Conservation (phyloP, 176 grass and related monocot genomes). For the Juncus effusus region DNA sequence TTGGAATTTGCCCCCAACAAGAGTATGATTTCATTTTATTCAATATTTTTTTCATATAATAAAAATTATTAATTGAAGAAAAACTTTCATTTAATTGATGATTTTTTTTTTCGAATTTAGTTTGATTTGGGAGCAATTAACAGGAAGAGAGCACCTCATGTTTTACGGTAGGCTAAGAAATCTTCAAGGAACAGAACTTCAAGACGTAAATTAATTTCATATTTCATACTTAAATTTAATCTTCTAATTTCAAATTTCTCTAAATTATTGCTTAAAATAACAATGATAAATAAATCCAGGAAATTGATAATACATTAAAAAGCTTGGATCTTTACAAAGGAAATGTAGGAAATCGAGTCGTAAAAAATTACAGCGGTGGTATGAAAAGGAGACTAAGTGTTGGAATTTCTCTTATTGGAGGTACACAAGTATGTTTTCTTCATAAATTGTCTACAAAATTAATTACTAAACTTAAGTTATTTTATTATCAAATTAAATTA, state of each 20-base stretch:
- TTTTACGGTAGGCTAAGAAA: conserved; percentile 95
- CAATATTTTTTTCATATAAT: neutral
- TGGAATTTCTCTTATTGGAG: conserved; percentile 72
- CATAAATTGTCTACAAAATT: neutral
- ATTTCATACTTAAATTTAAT: neutral
- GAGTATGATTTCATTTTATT: conserved; percentile 39
- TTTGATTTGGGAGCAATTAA: conserved; percentile 95
- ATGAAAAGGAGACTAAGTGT: conserved; percentile 99
- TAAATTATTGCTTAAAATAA: too few relatives aligned
- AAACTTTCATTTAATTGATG: neutral
- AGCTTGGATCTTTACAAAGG: conserved; percentile 64
- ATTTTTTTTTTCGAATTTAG: conserved; percentile 38
- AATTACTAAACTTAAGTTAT: neutral
- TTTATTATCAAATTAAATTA: conserved; percentile 12
- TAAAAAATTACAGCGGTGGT: conserved; percentile 74
- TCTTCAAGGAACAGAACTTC: conserved; percentile 57
- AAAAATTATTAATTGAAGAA: neutral
- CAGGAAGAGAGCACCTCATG: conserved; percentile 74
- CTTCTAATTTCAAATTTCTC: neutral
- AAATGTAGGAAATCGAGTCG: conserved; percentile 66
- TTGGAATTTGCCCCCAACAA: conserved; percentile 94
- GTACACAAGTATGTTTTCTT: conserved; percentile 45
- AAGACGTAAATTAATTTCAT: conserved; percentile 35
- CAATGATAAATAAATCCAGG: conserved; percentile 28
- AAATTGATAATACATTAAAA: conserved; percentile 58